A percentile compares a stretch with the other conserved stretches of the same genome.
Conservation (phyloP, 139 green algal species). For the Coelastrella sp. region DNA sequence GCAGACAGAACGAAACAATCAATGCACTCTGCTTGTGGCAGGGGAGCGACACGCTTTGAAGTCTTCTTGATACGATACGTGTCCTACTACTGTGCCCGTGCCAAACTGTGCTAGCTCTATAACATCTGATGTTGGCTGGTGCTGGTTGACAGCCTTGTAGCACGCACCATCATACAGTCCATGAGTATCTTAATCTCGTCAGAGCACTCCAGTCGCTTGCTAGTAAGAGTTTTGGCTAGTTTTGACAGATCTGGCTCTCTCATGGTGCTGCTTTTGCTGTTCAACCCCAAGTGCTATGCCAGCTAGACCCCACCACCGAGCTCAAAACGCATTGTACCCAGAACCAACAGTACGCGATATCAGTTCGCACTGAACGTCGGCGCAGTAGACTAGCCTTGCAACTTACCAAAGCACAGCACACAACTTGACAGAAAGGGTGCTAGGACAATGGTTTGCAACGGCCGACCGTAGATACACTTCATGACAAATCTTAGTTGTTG, state of each 20-base stretch:
- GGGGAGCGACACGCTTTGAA: background rate
- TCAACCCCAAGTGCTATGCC: background rate
- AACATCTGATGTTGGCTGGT: background rate
- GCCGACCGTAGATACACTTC: too few relatives aligned
- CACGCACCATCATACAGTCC: conserved; percentile 50
- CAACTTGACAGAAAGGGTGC: too few relatives aligned
- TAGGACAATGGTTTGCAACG: too few relatives aligned
- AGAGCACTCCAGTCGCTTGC: conserved; percentile 36
- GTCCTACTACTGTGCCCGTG: too few relatives aligned
- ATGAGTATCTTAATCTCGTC: conserved; percentile 48
- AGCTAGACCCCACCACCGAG: background rate
- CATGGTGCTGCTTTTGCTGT: background rate
- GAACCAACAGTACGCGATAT: too few relatives aligned
- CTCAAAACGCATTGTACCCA: too few relatives aligned
- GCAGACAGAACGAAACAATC: background rate
- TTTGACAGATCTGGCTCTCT: conserved; percentile 43
- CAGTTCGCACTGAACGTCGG: too few relatives aligned
- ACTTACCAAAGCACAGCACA: too few relatives aligned
- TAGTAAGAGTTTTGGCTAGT: conserved; percentile 45
- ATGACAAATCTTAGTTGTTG: too few relatives aligned
- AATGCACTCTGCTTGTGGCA: background rate
- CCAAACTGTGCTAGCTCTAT: too few relatives aligned
- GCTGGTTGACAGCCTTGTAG: background rate
- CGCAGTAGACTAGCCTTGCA: too few relatives aligned
- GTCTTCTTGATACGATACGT: too few relatives aligned